A percentile compares a stretch with the other conserved stretches of the same genome.
Conservation (phyloP, 805 yeast genomes). For the Metschnikowia chrysomelidarum region DNA sequence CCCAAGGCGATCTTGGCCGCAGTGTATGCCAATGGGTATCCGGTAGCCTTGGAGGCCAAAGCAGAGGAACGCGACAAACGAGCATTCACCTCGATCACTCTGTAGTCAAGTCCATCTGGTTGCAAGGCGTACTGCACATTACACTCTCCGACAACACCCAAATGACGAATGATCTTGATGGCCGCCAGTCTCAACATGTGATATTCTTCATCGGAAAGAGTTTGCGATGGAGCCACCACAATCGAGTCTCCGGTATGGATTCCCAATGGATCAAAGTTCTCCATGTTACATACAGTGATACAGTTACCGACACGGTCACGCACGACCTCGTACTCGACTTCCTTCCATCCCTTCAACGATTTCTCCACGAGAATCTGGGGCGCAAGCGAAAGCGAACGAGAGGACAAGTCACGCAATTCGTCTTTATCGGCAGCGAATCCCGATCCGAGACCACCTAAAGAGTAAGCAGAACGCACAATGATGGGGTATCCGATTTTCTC, state of each 20-base stretch:
- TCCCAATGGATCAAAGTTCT: constrained; percentile 97
- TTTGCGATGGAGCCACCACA: constrained; percentile 98
- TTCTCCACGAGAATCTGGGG: constrained; percentile 96
- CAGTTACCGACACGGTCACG: constrained; percentile 96
- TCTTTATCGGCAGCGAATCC: constrained; percentile 86
- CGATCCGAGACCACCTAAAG: constrained; percentile 96
- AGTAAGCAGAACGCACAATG: constrained; percentile 95
- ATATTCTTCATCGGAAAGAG: constrained; percentile 94
- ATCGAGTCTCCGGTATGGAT: constrained; percentile 99
- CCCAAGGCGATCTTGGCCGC: constrained; percentile 97
- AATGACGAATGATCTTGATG: constrained; percentile 92
- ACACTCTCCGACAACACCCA: constrained; percentile 99
- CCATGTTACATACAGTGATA: constrained; percentile 99
- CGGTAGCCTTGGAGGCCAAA: constrained; percentile 97
- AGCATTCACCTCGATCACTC: constrained; percentile 97
- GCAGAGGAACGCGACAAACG: constrained; percentile 97
- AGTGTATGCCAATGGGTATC: constrained; percentile 97
- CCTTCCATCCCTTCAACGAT: constrained; percentile 98
- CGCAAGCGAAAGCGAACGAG: constrained; percentile 84
- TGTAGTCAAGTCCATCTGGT: constrained; percentile 92
- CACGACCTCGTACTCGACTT: constrained; percentile 97
- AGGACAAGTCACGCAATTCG: constrained; percentile 82
- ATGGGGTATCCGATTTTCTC: constrained; percentile 87
- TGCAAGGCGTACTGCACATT: constrained; percentile 95
- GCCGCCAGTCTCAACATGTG: constrained; percentile 98